Evolutionary conservation across 805 yeast species (phyloP).

Genomic region (Metschnikowia cubensis): DNA sequence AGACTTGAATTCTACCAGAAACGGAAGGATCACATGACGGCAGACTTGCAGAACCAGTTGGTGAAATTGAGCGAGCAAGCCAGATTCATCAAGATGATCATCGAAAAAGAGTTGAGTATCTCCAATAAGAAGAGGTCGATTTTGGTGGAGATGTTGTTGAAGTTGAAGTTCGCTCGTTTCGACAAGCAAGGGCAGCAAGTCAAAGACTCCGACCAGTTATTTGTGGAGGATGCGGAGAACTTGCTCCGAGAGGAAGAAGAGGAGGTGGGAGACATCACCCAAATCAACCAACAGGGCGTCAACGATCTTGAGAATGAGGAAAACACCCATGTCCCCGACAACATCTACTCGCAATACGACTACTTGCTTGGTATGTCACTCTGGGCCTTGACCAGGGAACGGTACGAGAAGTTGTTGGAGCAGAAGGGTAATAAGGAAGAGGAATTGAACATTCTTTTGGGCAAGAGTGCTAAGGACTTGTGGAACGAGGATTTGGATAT

Average conservation of each 20-base stretch:
- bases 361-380: conserved; percentile 88
- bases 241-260: conserved; percentile 41
- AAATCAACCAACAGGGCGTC: conserved; percentile 20
- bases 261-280: conserved; percentile 26
- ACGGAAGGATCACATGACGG: conserved; percentile 77
- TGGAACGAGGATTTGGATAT: conserved; percentile 83
- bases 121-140: conserved; percentile 69
- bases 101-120: conserved; percentile 65
- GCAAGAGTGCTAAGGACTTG: conserved; percentile 74
- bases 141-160: conserved; percentile 60
- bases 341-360: conserved; percentile 66
- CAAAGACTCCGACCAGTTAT: conserved; percentile 27
- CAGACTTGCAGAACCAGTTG: conserved; percentile 66
- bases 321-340: conserved; percentile 45
- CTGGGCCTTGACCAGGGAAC: conserved; percentile 88
- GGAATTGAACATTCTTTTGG: conserved; percentile 63
- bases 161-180: conserved; percentile 69
- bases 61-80: conserved; percentile 80
- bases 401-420: conserved; percentile 72
- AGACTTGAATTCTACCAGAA: conserved; percentile 87
- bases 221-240: conserved; percentile 25
- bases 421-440: conserved; percentile 70
- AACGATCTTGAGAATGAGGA: conserved; percentile 30
- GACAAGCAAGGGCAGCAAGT: conserved; percentile 66
- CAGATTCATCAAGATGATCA: conserved; percentile 84